These are phyloP conservation scores for Hortaea werneckii DNA, from an alignment of 2,329 filamentous ascomycete species.

Conservation along the genomic window DNA sequence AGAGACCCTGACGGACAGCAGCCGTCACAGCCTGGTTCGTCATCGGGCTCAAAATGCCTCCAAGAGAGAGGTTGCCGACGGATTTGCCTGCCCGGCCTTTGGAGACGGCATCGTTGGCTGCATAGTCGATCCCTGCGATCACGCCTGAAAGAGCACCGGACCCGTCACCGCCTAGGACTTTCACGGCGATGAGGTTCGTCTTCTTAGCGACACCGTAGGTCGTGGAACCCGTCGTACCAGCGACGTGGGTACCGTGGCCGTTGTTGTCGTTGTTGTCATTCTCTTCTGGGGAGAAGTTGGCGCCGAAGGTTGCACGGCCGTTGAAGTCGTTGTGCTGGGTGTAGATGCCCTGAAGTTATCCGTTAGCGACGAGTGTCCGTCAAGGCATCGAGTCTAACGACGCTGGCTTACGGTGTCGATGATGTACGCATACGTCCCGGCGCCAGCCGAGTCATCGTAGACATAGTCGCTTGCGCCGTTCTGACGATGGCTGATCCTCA, in stretches of 20 bases:
- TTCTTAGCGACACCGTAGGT: conserved; percentile 54
- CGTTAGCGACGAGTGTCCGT: too few relatives aligned
- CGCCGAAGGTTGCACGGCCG: not conserved
- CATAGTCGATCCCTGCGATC: not conserved
- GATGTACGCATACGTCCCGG: not conserved
- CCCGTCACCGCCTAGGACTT: conserved; percentile 36
- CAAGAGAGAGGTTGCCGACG: not conserved
- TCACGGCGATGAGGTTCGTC: conserved; percentile 47
- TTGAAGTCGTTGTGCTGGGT: not conserved
- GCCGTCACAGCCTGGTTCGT: not conserved
- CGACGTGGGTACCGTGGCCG: not conserved
- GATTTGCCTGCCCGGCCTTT: not conserved
- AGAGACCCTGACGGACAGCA: not conserved
- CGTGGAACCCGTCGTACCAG: conserved; percentile 43
- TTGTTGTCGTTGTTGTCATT: not conserved
- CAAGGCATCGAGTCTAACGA: too few relatives aligned
- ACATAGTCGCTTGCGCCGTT: too few relatives aligned
- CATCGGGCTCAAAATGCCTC: not conserved
- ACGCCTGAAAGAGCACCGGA: conserved; percentile 28
- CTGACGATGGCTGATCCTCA: not conserved
- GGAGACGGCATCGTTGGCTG: not conserved
- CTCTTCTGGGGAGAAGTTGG: not conserved
- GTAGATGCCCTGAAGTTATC: not conserved
- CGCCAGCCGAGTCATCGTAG: not conserved
- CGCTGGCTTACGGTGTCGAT: not conserved